These are phyloP conservation scores for Graphiopsis chlorocephala DNA, from an alignment of 2,329 filamentous ascomycete genomes.

Conservation along the genomic window DNA sequence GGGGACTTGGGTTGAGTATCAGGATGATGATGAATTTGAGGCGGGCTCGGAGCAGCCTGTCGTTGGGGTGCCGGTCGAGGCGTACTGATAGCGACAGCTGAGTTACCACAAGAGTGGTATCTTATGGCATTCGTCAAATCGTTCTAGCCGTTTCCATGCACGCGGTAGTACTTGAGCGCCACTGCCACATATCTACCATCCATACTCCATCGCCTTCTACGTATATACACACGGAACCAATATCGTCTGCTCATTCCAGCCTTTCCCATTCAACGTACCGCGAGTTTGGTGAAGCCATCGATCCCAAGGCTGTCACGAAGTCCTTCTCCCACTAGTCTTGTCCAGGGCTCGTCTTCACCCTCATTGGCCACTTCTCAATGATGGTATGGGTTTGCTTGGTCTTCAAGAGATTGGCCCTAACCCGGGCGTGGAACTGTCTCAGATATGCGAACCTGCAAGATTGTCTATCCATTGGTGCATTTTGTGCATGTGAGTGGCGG, in stretches of 20 bases:
- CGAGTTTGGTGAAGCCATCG: neutral
- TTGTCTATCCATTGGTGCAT: neutral
- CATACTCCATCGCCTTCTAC: neutral
- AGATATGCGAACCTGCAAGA: conserved; percentile 13
- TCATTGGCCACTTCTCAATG: conserved; percentile 21
- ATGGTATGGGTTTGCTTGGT: conserved; percentile 22
- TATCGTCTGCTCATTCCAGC: neutral
- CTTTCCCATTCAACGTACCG: neutral
- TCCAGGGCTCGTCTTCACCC: conserved; percentile 10
- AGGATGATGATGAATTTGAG: conserved; percentile 28
- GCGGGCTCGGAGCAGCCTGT: neutral
- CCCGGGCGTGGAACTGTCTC: no score
- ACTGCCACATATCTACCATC: neutral
- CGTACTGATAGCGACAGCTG: neutral
- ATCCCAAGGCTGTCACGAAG: neutral
- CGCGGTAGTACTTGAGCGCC: neutral
- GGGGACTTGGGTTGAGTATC: conserved; percentile 46
- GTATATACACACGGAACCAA: neutral
- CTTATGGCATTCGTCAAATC: neutral
- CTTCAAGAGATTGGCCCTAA: neutral
- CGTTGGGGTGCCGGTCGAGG: conserved; percentile 4
- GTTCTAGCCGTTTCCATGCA: neutral
- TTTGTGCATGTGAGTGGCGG: neutral
- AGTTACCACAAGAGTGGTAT: no score
- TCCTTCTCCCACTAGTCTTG: neutral